phyloP scores from a whole-genome alignment of 352 stramenopile genomes.

The Phytophthora quininea region DNA sequence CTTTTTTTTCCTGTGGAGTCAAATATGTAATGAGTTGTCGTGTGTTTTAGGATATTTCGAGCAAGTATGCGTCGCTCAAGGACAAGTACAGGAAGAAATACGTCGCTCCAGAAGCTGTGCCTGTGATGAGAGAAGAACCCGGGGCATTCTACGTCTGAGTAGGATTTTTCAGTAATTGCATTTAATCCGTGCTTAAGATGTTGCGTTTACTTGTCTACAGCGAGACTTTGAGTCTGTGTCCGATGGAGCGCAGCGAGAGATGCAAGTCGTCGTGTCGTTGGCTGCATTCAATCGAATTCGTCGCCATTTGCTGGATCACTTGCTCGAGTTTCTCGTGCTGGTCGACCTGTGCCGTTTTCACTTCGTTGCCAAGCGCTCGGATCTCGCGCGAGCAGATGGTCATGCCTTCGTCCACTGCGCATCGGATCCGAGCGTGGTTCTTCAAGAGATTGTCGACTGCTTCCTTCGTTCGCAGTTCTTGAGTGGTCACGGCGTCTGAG shows the following conservation, averaged over 20 bases:
- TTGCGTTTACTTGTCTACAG: constrained; percentile 27
- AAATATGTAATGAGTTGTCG: not conserved
- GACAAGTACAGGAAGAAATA: constrained; percentile 86
- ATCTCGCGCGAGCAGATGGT: constrained; percentile 62
- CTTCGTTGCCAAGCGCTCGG: constrained; percentile 47
- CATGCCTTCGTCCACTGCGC: constrained; percentile 64
- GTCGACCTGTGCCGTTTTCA: constrained; percentile 38
- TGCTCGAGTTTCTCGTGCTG: constrained; percentile 44
- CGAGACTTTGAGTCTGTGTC: constrained; percentile 46
- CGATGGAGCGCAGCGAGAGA: constrained; percentile 44
- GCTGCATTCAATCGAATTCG: constrained; percentile 37
- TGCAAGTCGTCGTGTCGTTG: constrained; percentile 46
- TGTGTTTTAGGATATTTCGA: constrained; percentile 60
- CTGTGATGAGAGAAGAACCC: constrained; percentile 22
- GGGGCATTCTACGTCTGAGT: constrained; percentile 51
- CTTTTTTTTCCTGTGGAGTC: not conserved
- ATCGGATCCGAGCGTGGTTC: constrained; percentile 53
- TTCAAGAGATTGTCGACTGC: constrained; percentile 54
- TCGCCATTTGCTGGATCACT: constrained; percentile 38
- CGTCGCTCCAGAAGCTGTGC: constrained; percentile 41
- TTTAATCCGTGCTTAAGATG: constrained; percentile 13
- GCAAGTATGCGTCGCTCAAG: constrained; percentile 73
- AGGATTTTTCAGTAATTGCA: constrained; percentile 7
- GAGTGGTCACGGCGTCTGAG: constrained; percentile 35
- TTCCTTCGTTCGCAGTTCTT: constrained; percentile 54